Percentiles rank a stretch among this genome's conserved stretches.
Conservation (phyloP, 805 yeast genomes). For the Tetrapisispora iriomotensis region DNA sequence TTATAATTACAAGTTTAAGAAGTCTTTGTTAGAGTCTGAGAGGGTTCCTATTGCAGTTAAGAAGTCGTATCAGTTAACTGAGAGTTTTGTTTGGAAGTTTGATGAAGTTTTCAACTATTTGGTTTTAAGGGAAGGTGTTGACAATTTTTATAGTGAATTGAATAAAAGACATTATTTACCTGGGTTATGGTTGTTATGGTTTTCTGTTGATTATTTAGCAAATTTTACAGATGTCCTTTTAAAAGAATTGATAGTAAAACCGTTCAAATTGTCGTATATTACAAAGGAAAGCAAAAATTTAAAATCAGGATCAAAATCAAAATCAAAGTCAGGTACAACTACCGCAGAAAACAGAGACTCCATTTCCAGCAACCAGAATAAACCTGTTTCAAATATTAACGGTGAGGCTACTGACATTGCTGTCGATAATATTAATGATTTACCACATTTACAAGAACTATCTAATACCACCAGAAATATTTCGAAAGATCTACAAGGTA, state of each 20-base stretch:
- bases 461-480: constrained; percentile 21
- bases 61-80: constrained; percentile 8
- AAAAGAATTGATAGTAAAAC: constrained; percentile 22
- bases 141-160: constrained; percentile 15
- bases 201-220: constrained; percentile 24
- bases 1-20: constrained; percentile 7
- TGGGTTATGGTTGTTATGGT: constrained; percentile 24
- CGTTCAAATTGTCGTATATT: constrained; percentile 12
- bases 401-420: too few species aligned
- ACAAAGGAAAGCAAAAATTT: neutral
- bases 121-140: constrained; percentile 25
- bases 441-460: constrained; percentile 24
- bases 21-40: constrained; percentile 13
- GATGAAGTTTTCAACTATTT: constrained; percentile 22
- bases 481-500: constrained; percentile 19
- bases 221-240: constrained; percentile 23
- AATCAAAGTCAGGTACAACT: neutral
- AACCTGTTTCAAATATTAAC: neutral
- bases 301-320: constrained; percentile 2
- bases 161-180: constrained; percentile 4
- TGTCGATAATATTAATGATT: neutral
- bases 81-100: constrained; percentile 7
- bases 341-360: neutral
- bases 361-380: too few species aligned
- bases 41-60: constrained; percentile 14